phyloP scores from a whole-genome alignment of 2,329 filamentous ascomycete genomes.

The Botryosphaeria dothidea region DNA sequence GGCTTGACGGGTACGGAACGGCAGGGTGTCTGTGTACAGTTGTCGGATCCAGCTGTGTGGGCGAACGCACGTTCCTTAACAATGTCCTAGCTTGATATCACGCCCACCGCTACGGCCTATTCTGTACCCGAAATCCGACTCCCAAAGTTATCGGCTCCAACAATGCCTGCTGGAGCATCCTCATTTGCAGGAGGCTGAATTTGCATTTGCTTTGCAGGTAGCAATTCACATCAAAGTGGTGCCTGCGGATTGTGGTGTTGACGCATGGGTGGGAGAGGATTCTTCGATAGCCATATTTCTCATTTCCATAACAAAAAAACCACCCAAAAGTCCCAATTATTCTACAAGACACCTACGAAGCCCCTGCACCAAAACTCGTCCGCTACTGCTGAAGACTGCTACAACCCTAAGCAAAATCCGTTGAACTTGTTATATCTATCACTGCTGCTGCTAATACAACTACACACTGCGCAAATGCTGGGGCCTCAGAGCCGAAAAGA shows the following conservation, averaged over 20 bases:
- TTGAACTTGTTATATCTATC: slow-evolving; percentile 11
- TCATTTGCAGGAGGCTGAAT: too few species aligned
- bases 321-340: not conserved
- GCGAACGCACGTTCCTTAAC: not conserved
- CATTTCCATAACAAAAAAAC: slow-evolving; percentile 7
- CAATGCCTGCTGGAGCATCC: too few species aligned
- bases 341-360: not conserved
- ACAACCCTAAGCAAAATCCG: not conserved
- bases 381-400: not conserved
- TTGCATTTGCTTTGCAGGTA: too few species aligned
- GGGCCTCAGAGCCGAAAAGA: not conserved
- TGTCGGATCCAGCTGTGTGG: not conserved
- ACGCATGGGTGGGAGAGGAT: too few species aligned
- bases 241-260: too few species aligned
- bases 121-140: not conserved
- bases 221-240: too few species aligned
- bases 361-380: not conserved
- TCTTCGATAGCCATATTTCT: not conserved
- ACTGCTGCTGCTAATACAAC: slow-evolving; percentile 16
- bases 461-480: slow-evolving; percentile 11
- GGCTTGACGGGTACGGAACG: not conserved
- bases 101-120: not conserved
- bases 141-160: too few species aligned
- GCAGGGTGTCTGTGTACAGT: not conserved
- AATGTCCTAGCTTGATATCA: not conserved